Evolutionary conservation across 306 rosid genomes (phyloP), one percentile per base, ranked within the genome.

Genomic region (Canavalia ensiformis): DNA sequence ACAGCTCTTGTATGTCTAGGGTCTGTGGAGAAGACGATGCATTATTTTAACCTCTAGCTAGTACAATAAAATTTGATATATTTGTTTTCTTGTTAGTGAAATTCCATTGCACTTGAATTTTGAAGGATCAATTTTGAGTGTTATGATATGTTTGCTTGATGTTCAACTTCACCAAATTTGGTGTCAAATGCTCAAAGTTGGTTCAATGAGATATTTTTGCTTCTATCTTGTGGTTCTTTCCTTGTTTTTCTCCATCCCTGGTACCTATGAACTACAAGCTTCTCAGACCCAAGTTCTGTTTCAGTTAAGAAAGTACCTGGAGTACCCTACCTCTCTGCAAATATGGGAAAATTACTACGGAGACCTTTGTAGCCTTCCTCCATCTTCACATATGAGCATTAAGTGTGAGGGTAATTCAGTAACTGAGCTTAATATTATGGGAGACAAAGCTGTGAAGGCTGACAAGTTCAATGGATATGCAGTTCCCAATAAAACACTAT

Each of bases 351-450:
- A 75, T 85, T 88, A 80, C 87, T 0, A 46, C 59, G 87, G 84
- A 4, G 94, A 90, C 83, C 60, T 89, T 6, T 94, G 98, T 52
- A 45, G 39, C 81, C 10, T 89, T 81, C 50, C 92, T 80, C 66
- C 90, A 50, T 79, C 94, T 66, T 76, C 70, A 50, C 80, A 86
- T n/a, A 9, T 82, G 85, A 87, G 89, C 80, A 75, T 93, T 46
- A 82, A 84, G 75, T 94, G 98, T 76, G 86, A 87, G 82, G 84
- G 42, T 30, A 78, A 83, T 82, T 79, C 82, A 31, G 80, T 94
- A 39, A 86, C 88, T 9, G 94, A 87, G 88, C 94, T 94, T 72
- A 85, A 88, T 78, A 83, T 94, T 18, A 85, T 79, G 92, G 98
- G 97, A 45, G 94, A 86, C 49, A 91, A 88, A 83, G 76, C 71